phyloP scores from a whole-genome alignment of 2,329 filamentous ascomycete species.

The Phialocephala sp. region DNA sequence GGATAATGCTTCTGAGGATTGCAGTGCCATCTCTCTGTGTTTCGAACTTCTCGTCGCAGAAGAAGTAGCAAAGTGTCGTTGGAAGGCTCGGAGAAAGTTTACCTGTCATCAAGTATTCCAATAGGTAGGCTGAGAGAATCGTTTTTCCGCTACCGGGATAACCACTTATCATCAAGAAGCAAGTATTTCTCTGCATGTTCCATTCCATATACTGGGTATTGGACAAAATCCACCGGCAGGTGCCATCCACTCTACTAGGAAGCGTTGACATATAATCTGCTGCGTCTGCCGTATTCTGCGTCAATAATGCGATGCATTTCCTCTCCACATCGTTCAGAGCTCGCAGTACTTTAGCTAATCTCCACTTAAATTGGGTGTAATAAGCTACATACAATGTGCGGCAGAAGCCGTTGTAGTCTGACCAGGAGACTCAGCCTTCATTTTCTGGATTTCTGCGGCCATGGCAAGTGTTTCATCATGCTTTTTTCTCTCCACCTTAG shows the following conservation, averaged over 20 bases:
- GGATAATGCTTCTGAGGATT: constrained; percentile 46
- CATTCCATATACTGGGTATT: constrained; percentile 42
- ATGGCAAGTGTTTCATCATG: not conserved
- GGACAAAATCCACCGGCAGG: constrained; percentile 46
- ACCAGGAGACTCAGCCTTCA: constrained; percentile 10
- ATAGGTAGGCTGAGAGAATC: constrained; percentile 44
- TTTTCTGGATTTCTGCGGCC: not conserved
- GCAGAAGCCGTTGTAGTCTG: constrained; percentile 20
- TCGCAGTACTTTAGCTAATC: constrained; percentile 29
- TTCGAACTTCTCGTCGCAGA: constrained; percentile 46
- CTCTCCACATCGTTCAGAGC: constrained; percentile 44
- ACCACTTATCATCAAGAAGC: constrained; percentile 46
- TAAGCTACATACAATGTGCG: constrained; percentile 28
- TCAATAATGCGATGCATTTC: constrained; percentile 43
- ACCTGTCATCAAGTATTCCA: constrained; percentile 37
- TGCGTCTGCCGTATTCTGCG: constrained; percentile 38
- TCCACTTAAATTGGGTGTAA: not conserved
- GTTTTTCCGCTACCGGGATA: constrained; percentile 48
- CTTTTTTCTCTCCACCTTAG: constrained; percentile 15
- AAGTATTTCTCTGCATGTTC: constrained; percentile 38
- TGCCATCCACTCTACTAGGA: constrained; percentile 43
- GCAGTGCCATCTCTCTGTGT: constrained; percentile 45
- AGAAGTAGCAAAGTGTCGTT: constrained; percentile 41
- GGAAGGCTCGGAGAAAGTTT: constrained; percentile 21
- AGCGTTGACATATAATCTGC: constrained; percentile 42